phyloP scores from a whole-genome alignment of 106 monocot genomes.

The Xerophyta viscosa region DNA sequence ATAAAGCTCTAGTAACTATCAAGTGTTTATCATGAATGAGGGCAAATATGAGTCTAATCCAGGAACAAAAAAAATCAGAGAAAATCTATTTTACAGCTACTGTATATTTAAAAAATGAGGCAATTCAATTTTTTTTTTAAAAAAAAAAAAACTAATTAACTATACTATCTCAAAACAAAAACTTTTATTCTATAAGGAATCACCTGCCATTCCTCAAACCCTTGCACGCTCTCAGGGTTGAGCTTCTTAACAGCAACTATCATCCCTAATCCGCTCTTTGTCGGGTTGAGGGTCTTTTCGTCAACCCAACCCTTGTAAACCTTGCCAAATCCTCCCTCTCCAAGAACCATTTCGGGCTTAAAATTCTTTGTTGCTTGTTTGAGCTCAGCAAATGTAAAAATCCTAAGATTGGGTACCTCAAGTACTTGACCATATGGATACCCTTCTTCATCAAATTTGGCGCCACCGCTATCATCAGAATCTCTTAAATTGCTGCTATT shows the following conservation, averaged over 20 bases:
- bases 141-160: too few relatives aligned
- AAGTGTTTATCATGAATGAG: too few relatives aligned
- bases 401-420: slow-evolving; percentile 32
- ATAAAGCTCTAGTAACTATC: too few relatives aligned
- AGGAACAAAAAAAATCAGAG: too few relatives aligned
- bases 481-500: too few relatives aligned
- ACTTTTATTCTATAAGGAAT: too few relatives aligned
- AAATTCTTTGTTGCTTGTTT: slow-evolving; percentile 58
- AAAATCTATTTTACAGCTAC: too few relatives aligned
- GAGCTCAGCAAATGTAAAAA: slow-evolving; percentile 59
- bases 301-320: slow-evolving; percentile 84
- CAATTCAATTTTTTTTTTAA: too few relatives aligned
- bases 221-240: slow-evolving; percentile 59
- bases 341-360: slow-evolving; percentile 46
- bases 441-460: slow-evolving; percentile 1
- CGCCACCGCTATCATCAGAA: too few relatives aligned
- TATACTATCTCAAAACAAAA: too few relatives aligned
- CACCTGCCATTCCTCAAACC: slow-evolving; percentile 83
- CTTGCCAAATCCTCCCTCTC: slow-evolving; percentile 74
- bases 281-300: slow-evolving; percentile 49
- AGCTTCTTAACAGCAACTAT: slow-evolving; percentile 66
- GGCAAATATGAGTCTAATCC: too few relatives aligned
- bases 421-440: slow-evolving; percentile 37
- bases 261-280: slow-evolving; percentile 40
- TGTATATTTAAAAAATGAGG: too few relatives aligned